A percentile compares a stretch with the other conserved stretches of the same genome.
Evolutionary conservation across 768 basidiomycete genomes (phyloP).

Genomic region (Xerocomus brunneocitrinus): DNA sequence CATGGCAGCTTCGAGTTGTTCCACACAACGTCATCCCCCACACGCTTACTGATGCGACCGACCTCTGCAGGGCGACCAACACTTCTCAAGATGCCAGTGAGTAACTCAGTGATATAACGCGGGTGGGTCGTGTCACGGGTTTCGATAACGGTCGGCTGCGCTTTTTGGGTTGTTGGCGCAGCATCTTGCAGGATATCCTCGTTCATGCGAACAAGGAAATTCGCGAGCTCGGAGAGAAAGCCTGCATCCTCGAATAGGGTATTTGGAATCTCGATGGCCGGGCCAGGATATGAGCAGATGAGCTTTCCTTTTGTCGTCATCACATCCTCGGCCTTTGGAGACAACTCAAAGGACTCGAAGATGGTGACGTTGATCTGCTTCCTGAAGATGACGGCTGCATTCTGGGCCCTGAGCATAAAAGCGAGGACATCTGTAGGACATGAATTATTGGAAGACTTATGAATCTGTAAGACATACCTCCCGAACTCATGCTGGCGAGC

Average conservation of each 20-base stretch:
- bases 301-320: constrained; percentile 36
- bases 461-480: constrained; percentile 11
- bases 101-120: no score
- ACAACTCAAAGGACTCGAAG: constrained; percentile 46
- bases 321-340: constrained; percentile 20
- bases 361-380: constrained; percentile 22
- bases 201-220: constrained; percentile 1
- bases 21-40: constrained; percentile 27
- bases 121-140: background rate
- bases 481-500: constrained; percentile 6
- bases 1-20: constrained; percentile 37
- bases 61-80: no score
- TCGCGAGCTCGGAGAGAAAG: constrained; percentile 32
- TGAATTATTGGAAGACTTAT: background rate
- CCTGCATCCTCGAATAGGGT: constrained; percentile 20
- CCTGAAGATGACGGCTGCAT: constrained; percentile 43
- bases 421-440: constrained; percentile 30
- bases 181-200: constrained; percentile 31
- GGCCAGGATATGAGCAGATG: constrained; percentile 44
- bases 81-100: no score
- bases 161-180: constrained; percentile 34
- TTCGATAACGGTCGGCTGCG: constrained; percentile 32
- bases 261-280: constrained; percentile 36
- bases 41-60: no score
- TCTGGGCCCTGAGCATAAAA: constrained; percentile 43